A percentile compares a stretch with the other conserved stretches of the same genome.
Evolutionary conservation across 306 rosid genomes (phyloP).

Genomic region (Glycine soja): DNA sequence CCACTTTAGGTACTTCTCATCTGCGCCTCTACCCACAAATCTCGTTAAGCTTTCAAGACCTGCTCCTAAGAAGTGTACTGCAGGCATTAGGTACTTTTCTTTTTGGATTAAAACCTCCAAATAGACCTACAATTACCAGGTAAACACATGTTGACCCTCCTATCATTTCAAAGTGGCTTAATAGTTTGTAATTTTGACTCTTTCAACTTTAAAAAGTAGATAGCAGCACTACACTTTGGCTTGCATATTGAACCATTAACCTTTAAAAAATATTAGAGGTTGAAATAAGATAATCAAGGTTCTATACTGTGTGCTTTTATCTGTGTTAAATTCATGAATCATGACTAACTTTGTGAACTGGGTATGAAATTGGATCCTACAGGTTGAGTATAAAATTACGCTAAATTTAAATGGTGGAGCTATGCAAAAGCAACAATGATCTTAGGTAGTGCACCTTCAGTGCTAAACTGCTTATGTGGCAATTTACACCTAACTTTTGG

Average conservation of each 20-base stretch:
- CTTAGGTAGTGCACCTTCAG: background rate
- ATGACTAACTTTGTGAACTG: background rate
- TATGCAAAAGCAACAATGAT: background rate
- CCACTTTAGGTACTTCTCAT: constrained; percentile 74
- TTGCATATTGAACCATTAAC: constrained; percentile 45
- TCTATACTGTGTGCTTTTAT: background rate
- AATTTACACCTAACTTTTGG: background rate
- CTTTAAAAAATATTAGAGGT: too few species aligned
- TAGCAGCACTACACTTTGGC: constrained; percentile 16
- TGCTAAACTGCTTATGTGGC: background rate
- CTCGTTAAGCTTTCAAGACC: constrained; percentile 97
- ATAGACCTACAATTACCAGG: constrained; percentile 97
- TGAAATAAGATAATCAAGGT: background rate
- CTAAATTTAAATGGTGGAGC: constrained; percentile 15
- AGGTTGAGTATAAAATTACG: background rate
- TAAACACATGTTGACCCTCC: constrained; percentile 41
- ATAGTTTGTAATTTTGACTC: constrained; percentile 15
- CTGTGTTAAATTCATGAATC: constrained; percentile 6
- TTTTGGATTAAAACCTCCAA: constrained; percentile 88
- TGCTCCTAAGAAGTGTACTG: constrained; percentile 82
- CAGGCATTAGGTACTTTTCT: constrained; percentile 89
- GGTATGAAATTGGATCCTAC: constrained; percentile 10
- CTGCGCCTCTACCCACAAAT: constrained; percentile 81
- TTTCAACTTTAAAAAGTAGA: constrained; percentile 15
- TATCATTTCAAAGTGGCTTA: constrained; percentile 29